phyloP scores from a whole-genome alignment of 768 basidiomycete genomes.

The Clavaria fumosa region DNA sequence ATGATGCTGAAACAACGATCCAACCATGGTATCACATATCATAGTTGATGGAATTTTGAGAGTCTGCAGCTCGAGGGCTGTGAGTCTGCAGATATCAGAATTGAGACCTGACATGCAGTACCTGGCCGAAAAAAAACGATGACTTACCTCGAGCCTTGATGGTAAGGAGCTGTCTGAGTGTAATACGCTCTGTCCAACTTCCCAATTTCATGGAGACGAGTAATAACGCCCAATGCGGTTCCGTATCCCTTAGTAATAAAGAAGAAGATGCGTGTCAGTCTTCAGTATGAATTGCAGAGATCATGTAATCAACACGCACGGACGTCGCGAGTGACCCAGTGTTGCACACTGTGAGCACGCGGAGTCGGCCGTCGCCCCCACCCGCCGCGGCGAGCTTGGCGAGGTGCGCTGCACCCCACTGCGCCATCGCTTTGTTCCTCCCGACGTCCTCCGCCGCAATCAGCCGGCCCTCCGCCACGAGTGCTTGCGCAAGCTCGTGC shows the following conservation, averaged over 20 bases:
- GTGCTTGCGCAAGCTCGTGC: slow-evolving; percentile 37
- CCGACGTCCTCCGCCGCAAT: slow-evolving; percentile 83
- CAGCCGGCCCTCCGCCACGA: slow-evolving; percentile 55
- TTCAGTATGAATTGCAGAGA: too few species aligned
- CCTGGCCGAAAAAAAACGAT: background rate
- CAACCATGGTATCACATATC: slow-evolving; percentile 98
- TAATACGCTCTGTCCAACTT: slow-evolving; percentile 76
- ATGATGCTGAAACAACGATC: slow-evolving; percentile 82
- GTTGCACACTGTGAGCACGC: slow-evolving; percentile 89
- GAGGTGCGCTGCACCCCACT: slow-evolving; percentile 79
- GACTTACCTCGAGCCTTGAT: slow-evolving; percentile 69
- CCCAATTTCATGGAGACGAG: slow-evolving; percentile 65
- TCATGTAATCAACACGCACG: slow-evolving; percentile 27
- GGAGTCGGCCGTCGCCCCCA: slow-evolving; percentile 34
- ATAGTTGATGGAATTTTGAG: slow-evolving; percentile 77
- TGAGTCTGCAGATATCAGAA: slow-evolving; percentile 38
- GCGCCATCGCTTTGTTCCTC: slow-evolving; percentile 74
- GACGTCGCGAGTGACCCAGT: slow-evolving; percentile 95
- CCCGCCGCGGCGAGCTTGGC: slow-evolving; percentile 27
- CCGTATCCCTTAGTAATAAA: slow-evolving; percentile 66
- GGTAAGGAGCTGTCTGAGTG: slow-evolving; percentile 90
- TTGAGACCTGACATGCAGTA: background rate
- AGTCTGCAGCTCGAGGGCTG: slow-evolving; percentile 76
- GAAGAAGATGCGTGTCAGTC: background rate
- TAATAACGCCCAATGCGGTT: slow-evolving; percentile 88